These are phyloP conservation scores for Papiliotrema nemorosa DNA, from an alignment of 1,284 basidiomycete genomes.

Conservation along the genomic window DNA sequence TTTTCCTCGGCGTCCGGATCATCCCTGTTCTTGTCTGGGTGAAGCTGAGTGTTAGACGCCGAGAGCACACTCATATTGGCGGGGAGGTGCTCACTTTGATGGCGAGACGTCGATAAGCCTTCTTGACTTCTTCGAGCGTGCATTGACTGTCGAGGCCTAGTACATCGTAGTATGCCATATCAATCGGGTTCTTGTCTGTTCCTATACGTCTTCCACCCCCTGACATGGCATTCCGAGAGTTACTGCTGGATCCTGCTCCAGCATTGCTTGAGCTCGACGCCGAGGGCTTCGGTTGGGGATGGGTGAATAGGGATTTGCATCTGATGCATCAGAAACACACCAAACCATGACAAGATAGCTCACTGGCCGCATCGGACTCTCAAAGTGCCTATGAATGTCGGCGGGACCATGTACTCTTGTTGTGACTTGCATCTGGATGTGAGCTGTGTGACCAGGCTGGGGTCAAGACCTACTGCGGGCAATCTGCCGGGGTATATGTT, in stretches of 20 bases:
- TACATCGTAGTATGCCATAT: slow-evolving; percentile 76
- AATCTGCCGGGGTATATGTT: slow-evolving; percentile 41
- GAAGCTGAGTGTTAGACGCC: slow-evolving; percentile 37
- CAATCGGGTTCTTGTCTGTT: slow-evolving; percentile 81
- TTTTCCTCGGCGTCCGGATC: slow-evolving; percentile 85
- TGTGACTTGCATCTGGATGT: slow-evolving; percentile 55
- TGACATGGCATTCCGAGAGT: slow-evolving; percentile 11
- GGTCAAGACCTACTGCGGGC: slow-evolving; percentile 37
- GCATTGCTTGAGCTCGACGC: neutral
- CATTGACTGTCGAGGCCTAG: slow-evolving; percentile 40
- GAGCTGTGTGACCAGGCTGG: too few species aligned
- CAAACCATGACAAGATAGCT: slow-evolving; percentile 53
- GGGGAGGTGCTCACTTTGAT: slow-evolving; percentile 63
- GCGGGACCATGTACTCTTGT: slow-evolving; percentile 72
- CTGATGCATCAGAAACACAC: slow-evolving; percentile 11
- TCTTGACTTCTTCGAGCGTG: slow-evolving; percentile 65
- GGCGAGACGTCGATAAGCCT: slow-evolving; percentile 89
- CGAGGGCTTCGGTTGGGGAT: slow-evolving; percentile 39
- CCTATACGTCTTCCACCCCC: slow-evolving; percentile 66
- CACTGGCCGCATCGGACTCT: slow-evolving; percentile 69
- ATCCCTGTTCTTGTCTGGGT: slow-evolving; percentile 72
- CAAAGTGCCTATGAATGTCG: slow-evolving; percentile 61
- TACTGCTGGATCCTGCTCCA: slow-evolving; percentile 8
- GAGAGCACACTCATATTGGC: neutral
- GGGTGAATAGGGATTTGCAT: slow-evolving; percentile 32